These are phyloP conservation scores for Sporothrix luriei DNA, from an alignment of 2,329 filamentous ascomycete species.

Conservation along the genomic window DNA sequence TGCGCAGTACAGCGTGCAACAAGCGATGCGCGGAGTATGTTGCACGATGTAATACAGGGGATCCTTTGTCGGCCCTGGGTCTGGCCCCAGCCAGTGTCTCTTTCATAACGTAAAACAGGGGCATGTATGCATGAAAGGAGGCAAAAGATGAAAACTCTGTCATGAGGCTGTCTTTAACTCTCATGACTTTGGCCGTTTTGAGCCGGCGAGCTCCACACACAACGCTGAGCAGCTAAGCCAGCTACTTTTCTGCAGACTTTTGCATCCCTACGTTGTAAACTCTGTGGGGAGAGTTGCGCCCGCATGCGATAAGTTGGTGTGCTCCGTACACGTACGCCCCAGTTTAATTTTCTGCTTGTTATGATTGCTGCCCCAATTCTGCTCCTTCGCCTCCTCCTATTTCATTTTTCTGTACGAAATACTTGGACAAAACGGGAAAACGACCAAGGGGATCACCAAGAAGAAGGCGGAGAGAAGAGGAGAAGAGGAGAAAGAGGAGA, in stretches of 20 bases:
- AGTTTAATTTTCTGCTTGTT: background rate
- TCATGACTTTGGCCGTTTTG: background rate
- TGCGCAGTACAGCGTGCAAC: too few relatives aligned
- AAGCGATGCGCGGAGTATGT: too few relatives aligned
- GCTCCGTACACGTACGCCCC: too few relatives aligned
- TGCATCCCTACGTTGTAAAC: too few relatives aligned
- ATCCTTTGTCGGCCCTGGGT: background rate
- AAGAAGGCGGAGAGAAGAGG: background rate
- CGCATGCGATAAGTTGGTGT: too few relatives aligned
- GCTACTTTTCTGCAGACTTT: background rate
- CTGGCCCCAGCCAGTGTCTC: background rate
- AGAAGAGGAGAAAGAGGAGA: background rate
- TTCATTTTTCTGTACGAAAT: constrained; percentile 4
- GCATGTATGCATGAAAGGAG: constrained; percentile 18
- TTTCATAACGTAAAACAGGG: background rate
- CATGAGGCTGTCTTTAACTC: background rate
- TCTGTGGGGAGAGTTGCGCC: too few relatives aligned
- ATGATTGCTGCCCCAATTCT: too few relatives aligned
- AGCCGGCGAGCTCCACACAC: background rate
- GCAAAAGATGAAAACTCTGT: constrained; percentile 7
- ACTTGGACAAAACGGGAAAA: constrained; percentile 13
- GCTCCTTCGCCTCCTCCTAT: constrained; percentile 4
- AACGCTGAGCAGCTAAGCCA: background rate
- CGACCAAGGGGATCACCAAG: background rate
- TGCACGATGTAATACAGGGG: too few relatives aligned